Percentiles rank a stretch among this genome's conserved stretches.
These are phyloP conservation scores for Rubus parviflorus DNA, from an alignment of 306 rosid genomes.

Conservation along the genomic window DNA sequence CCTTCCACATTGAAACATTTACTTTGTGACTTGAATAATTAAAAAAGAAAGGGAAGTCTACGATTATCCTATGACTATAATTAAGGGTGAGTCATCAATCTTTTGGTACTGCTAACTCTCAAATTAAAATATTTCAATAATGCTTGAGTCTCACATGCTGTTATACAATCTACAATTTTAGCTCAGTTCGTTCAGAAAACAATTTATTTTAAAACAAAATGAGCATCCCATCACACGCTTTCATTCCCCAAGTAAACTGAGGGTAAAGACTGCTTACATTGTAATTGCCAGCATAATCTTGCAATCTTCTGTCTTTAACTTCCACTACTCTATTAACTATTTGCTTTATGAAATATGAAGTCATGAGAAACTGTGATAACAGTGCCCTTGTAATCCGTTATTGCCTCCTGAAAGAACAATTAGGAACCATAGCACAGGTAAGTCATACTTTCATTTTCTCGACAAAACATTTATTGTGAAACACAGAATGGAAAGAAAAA, in stretches of 20 bases:
- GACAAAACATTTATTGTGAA: not conserved
- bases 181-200: too few species aligned
- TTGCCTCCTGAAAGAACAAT: slow-evolving; percentile 74
- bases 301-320: too few species aligned
- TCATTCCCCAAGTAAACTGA: too few species aligned
- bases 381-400: slow-evolving; percentile 76
- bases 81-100: not conserved
- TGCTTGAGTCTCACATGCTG: too few species aligned
- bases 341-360: slow-evolving; percentile 85
- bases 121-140: too few species aligned
- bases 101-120: not conserved
- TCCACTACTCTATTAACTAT: too few species aligned
- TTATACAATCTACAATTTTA: too few species aligned
- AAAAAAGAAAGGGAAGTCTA: not conserved
- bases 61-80: not conserved
- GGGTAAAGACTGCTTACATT: too few species aligned
- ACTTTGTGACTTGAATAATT: not conserved
- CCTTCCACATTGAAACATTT: not conserved
- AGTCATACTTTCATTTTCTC: not conserved
- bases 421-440: slow-evolving; percentile 14
- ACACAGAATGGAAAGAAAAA: slow-evolving; percentile 13
- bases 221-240: too few species aligned
- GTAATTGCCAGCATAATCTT: too few species aligned
- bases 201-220: too few species aligned
- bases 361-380: slow-evolving; percentile 95